Conservation (phyloP, 306 rosid genomes). For the Cicer bijugum region DNA sequence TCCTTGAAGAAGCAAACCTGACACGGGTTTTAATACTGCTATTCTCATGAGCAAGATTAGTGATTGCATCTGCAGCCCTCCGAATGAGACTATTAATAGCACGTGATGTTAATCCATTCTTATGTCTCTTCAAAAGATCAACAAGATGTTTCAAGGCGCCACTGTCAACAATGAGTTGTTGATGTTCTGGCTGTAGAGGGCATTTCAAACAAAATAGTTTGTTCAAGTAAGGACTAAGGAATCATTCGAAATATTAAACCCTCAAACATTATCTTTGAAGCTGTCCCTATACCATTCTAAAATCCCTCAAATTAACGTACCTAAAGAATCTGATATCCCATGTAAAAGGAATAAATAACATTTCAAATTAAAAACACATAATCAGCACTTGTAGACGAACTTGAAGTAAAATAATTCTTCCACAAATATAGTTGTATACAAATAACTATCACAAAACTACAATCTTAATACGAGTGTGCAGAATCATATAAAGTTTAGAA, state of each 20-base stretch:
- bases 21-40: conserved; percentile 91
- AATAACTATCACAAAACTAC: not conserved
- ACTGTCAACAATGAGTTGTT: conserved; percentile 86
- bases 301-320: conserved; percentile 14
- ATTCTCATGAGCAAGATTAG: conserved; percentile 98
- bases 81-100: conserved; percentile 91
- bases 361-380: not conserved
- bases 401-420: not conserved
- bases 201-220: conserved; percentile 36
- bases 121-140: conserved; percentile 81
- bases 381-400: not conserved
- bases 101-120: conserved; percentile 60
- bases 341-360: not conserved
- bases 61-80: conserved; percentile 95
- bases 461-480: conserved; percentile 5
- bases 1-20: conserved; percentile 65
- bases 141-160: conserved; percentile 89
- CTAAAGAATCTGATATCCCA: not conserved
- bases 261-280: conserved; percentile 19
- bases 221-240: conserved; percentile 56
- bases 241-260: conserved; percentile 21
- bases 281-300: conserved; percentile 20
- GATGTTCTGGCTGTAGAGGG: conserved; percentile 96
- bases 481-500: conserved; percentile 17
- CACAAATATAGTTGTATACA: not conserved